A percentile compares a stretch with the other conserved stretches of the same genome.
Evolutionary conservation across 2,329 filamentous ascomycete species (phyloP).

Genomic region (Ophiosphaerella korrae): DNA sequence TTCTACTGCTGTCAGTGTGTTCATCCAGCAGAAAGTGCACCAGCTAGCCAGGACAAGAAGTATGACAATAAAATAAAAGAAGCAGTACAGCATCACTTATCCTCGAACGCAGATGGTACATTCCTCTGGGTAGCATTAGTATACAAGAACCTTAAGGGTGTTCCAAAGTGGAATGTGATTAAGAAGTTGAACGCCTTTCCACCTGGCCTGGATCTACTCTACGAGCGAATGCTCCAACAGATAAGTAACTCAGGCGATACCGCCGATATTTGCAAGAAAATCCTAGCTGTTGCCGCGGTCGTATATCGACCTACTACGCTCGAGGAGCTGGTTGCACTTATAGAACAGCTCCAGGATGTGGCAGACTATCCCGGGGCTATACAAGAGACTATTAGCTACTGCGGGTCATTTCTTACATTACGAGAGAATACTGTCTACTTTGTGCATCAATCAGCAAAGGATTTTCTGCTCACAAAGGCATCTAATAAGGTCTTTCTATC

Average conservation of each 20-base stretch:
- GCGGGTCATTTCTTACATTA: slow-evolving; percentile 49
- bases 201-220: slow-evolving; percentile 45
- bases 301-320: slow-evolving; percentile 13
- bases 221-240: slow-evolving; percentile 47
- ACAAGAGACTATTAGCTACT: slow-evolving; percentile 20
- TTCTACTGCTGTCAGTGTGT: slow-evolving; percentile 43
- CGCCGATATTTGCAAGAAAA: slow-evolving; percentile 38
- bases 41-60: slow-evolving; percentile 34
- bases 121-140: neutral
- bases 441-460: slow-evolving; percentile 49
- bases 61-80: slow-evolving; percentile 39
- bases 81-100: no score
- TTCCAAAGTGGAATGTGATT: slow-evolving; percentile 30
- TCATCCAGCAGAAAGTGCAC: slow-evolving; percentile 45
- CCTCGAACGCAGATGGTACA: no score
- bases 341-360: slow-evolving; percentile 4
- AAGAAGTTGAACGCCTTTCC: slow-evolving; percentile 22
- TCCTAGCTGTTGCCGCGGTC: slow-evolving; percentile 36
- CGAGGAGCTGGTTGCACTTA: slow-evolving; percentile 2
- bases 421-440: slow-evolving; percentile 23
- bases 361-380: neutral
- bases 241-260: slow-evolving; percentile 23
- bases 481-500: neutral
- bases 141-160: slow-evolving; percentile 11
- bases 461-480: slow-evolving; percentile 44